Base-by-base conservation (phyloP, 768 basidiomycete genomes). In the Vararia minispora region DNA sequence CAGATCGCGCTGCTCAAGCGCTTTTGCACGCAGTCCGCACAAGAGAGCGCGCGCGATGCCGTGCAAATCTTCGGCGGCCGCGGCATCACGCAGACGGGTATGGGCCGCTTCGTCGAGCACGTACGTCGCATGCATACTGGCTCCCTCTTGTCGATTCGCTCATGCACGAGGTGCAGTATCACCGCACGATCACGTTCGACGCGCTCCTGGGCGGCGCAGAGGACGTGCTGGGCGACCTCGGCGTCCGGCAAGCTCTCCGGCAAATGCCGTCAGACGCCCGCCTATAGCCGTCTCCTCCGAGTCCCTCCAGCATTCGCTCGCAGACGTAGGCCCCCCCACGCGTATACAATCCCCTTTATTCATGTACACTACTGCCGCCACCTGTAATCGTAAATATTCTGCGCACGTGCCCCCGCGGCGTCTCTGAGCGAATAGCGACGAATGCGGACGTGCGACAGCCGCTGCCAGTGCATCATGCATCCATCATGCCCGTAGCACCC, bases 21-120 rank as follows among this genome's bases (percentile, higher is more conserved):
- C 64, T 76, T 79, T 50, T 67, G 71, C 25, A 89, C 89, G 5
- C 69, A 71, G 24, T 72, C 70, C 23, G 84, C 81, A 0, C 83
- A 86, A 52, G 74, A 81, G 33, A 85, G 85, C 10, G 80, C 85
- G 9, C 66, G 71, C 40, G 87, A 90, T 50, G 84, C 88, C 23
- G 81, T 89, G 5, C 80, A 81, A 65, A 69, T 89, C 44, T 89
- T 88, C 47, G 86, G 87, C 46, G 89, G 88, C 4, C 74, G 88
- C 35, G 87, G 82, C 24, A 71, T 91, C 46, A 89, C 88, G n/a
- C 69, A 72, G 57, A 73, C 74, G n/a, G 86, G 86, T 23, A 86
- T 88, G 82, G 86, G 86, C 22, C 64, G 63, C 35, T 71, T 69
- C 46, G 73, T 85, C 40, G 84, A 89, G 57, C 81, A 84, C 53